Percentiles rank a stretch among this genome's conserved stretches.
phyloP scores from a whole-genome alignment of 179 eudicot genomes.

The Actinidia polygama region DNA sequence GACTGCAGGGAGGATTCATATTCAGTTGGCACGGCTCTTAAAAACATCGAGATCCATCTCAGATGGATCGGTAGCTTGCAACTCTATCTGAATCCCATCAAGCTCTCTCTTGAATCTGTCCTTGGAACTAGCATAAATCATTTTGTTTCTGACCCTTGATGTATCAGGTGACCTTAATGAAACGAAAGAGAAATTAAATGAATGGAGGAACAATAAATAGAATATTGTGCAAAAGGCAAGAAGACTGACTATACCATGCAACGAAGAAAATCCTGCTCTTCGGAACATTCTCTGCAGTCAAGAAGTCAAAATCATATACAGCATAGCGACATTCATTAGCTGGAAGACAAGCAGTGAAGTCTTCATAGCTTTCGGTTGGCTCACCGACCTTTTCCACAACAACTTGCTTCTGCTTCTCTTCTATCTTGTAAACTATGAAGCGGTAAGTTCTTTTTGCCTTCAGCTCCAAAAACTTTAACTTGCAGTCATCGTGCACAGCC shows the following conservation, averaged over 20 bases:
- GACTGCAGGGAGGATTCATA: constrained; percentile 12
- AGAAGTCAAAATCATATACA: constrained; percentile 42
- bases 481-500: constrained; percentile 47
- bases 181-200: background rate
- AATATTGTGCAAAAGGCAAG: background rate
- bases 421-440: constrained; percentile 38
- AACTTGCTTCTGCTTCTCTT: constrained; percentile 45
- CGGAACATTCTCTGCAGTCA: constrained; percentile 38
- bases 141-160: constrained; percentile 52
- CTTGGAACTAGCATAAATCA: constrained; percentile 55
- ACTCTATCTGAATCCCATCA: constrained; percentile 52
- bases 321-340: constrained; percentile 41
- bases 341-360: constrained; percentile 40
- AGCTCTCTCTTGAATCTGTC: constrained; percentile 60
- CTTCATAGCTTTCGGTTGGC: constrained; percentile 37
- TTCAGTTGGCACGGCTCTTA: constrained; percentile 44
- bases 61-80: constrained; percentile 57
- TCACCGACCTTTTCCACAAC: constrained; percentile 40
- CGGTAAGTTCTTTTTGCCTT: constrained; percentile 40
- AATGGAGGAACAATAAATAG: background rate
- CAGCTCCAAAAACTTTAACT: constrained; percentile 39
- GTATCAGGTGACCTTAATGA: constrained; percentile 47
- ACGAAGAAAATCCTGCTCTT: constrained; percentile 45
- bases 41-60: constrained; percentile 55
- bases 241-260: constrained; percentile 30